A percentile compares a stretch with the other conserved stretches of the same genome.
Conservation (phyloP, 768 basidiomycete species). For the Lactarius hengduanensis region DNA sequence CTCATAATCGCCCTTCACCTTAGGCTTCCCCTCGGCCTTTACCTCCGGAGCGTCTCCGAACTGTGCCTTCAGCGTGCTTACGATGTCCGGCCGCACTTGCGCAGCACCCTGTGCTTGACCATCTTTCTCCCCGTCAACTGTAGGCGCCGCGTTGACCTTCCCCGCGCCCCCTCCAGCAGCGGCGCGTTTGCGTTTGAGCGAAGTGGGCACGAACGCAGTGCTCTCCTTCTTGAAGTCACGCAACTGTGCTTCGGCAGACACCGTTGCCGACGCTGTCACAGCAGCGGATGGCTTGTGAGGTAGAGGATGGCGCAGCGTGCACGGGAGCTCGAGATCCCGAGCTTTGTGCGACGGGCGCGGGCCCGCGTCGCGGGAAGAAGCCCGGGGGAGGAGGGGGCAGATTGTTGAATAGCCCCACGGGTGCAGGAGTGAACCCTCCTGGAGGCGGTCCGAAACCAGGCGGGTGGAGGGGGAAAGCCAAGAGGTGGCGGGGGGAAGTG, state of each 20-base stretch:
- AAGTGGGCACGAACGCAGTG: conserved; percentile 84
- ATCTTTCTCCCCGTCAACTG: conserved; percentile 36
- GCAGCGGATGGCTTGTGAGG: conserved; percentile 36
- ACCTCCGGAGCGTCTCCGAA: conserved; percentile 42
- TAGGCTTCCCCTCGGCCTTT: conserved; percentile 31
- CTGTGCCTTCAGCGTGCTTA: conserved; percentile 58
- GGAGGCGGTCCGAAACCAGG: conserved; percentile 31
- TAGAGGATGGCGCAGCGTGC: conserved; percentile 36
- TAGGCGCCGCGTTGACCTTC: conserved; percentile 31
- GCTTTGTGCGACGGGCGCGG: conserved; percentile 14
- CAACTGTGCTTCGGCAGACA: conserved; percentile 82
- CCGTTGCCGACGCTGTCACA: conserved; percentile 56
- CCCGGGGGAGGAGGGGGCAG: conserved; percentile 39
- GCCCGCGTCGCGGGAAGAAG: conserved; percentile 58
- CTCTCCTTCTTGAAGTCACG: conserved; percentile 95
- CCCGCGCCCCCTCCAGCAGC: conserved; percentile 33
- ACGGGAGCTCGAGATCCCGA: conserved; percentile 23
- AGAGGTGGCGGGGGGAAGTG: conserved; percentile 31
- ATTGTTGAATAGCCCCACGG: conserved; percentile 34
- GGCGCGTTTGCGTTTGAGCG: conserved; percentile 72
- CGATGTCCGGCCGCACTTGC: conserved; percentile 61
- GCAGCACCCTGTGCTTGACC: conserved; percentile 31
- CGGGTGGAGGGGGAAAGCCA: conserved; percentile 31
- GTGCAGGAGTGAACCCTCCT: conserved; percentile 33
- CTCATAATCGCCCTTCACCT: conserved; percentile 64